Evolutionary conservation across 2,329 filamentous ascomycete species (phyloP), one percentile per base, ranked within the genome.

Genomic region (Epicoccum sorghinum): DNA sequence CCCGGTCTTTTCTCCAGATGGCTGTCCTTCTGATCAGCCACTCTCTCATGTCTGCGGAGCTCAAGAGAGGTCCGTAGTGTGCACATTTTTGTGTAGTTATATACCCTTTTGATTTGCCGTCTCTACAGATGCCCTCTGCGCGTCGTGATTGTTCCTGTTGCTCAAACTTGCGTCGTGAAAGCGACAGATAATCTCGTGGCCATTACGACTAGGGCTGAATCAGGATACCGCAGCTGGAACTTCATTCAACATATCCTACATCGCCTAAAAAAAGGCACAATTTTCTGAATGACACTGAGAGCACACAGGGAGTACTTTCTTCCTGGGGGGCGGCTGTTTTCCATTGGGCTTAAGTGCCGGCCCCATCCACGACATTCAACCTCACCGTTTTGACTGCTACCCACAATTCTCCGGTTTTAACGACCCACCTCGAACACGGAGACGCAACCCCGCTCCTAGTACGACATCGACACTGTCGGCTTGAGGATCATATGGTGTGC

Each of bases 1-100:
- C 27, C 41, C 9, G 45, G 53, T 22, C 42, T 56, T 14, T 56
- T 56, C 33, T 51, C 40, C 12, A 43, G 24, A 30, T 52, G 53
- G 53, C 22, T 47, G 14, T 56, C 39, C 27, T 29, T 47, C n/a
- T 9, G 47, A 35, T 44, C 7, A 45, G 3, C 12, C 23, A 29
- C 13, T 10, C n/a, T 4, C 29, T 24, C 14, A 25, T 22, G n/a
- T 35, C 12, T 4, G 27, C 25, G 13, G n/a, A 13, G 22, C 14
- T 10, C 24, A 29, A 25, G 9, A 23, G 6, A 14, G 22, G 3
- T 23, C 33, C 23, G 8, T 33, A 36, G 40, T 39, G 33, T 42
- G 14, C 32, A 30, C 42, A 30, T 36, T 12, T 6, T 39, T 37
- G 23, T 27, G 39, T 44, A 50, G 45, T 40, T 57, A 29, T 57